Percentiles rank a stretch among this genome's conserved stretches.
Evolutionary conservation across 805 yeast genomes (phyloP).

Genomic region (Ogataea degrootiae): DNA sequence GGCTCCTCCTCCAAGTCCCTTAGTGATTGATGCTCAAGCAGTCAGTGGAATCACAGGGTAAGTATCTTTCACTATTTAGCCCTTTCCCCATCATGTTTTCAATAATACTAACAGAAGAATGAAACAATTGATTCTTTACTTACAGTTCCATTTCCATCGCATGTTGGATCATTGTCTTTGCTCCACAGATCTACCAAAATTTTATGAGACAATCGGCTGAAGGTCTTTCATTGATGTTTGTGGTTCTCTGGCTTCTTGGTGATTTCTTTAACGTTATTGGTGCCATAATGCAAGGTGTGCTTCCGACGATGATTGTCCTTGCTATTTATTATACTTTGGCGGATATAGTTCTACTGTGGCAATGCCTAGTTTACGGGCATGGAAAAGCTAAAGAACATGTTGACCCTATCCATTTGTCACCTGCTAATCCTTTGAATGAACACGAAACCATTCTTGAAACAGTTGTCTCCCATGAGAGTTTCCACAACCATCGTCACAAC

Average conservation of each 20-base stretch:
- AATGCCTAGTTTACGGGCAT: slow-evolving; percentile 75
- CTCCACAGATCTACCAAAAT: slow-evolving; percentile 94
- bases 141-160: slow-evolving; percentile 81
- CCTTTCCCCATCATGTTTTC: not conserved
- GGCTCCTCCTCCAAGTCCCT: slow-evolving; percentile 67
- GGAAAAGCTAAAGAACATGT: slow-evolving; percentile 42
- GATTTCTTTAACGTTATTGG: slow-evolving; percentile 93
- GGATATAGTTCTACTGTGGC: slow-evolving; percentile 77
- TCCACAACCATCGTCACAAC: slow-evolving; percentile 11
- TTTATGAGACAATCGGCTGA: slow-evolving; percentile 81
- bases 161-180: slow-evolving; percentile 97
- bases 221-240: slow-evolving; percentile 82
- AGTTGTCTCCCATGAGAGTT: slow-evolving; percentile 42
- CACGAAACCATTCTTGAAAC: slow-evolving; percentile 57
- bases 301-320: slow-evolving; percentile 90
- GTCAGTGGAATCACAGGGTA: slow-evolving; percentile 70
- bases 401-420: slow-evolving; percentile 77
- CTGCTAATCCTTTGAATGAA: slow-evolving; percentile 80
- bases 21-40: slow-evolving; percentile 61
- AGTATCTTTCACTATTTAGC: slow-evolving; percentile 3
- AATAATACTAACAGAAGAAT: not conserved
- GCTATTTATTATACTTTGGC: slow-evolving; percentile 93
- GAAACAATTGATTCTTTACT: not conserved
- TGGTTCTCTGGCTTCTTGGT: slow-evolving; percentile 87
- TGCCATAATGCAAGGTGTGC: slow-evolving; percentile 80